Evolutionary conservation across 2,329 filamentous ascomycete genomes (phyloP).

Genomic region (Pseudogymnoascus sp.): DNA sequence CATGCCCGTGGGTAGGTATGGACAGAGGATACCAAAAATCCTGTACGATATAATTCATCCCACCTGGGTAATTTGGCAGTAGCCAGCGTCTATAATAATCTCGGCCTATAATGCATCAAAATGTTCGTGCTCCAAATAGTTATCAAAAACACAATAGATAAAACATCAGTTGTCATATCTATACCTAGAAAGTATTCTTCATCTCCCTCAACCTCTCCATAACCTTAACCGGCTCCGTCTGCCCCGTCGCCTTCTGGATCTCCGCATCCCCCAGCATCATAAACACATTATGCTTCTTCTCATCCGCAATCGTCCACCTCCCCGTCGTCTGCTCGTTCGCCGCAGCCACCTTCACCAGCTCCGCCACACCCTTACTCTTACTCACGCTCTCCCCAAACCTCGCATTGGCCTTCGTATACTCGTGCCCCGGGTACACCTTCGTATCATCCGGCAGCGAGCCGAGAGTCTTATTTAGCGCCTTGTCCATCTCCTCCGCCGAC

Average conservation of each 20-base stretch:
- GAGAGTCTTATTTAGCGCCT: constrained; percentile 78
- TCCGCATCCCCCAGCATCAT: constrained; percentile 84
- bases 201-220: constrained; percentile 81
- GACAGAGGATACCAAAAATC: too few species aligned
- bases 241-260: constrained; percentile 75
- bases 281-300: constrained; percentile 97
- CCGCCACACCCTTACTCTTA: constrained; percentile 66
- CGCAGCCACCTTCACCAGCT: constrained; percentile 67
- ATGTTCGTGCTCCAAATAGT: not conserved
- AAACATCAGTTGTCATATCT: not conserved
- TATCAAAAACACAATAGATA: not conserved
- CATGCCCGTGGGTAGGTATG: too few species aligned
- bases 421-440: constrained; percentile 89
- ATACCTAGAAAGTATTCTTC: constrained; percentile 55
- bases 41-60: too few species aligned
- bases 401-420: constrained; percentile 96
- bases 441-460: constrained; percentile 80
- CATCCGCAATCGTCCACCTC: constrained; percentile 92
- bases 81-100: not conserved
- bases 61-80: not conserved
- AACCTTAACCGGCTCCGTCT: constrained; percentile 71
- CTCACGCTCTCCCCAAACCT: constrained; percentile 75
- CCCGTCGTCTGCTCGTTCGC: constrained; percentile 84
- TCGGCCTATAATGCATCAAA: not conserved
- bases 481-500: constrained; percentile 81